Evolutionary conservation across 495 filamentous ascomycete species (phyloP), one percentile per base, ranked within the genome.

Genomic region (Cercophora scortea): DNA sequence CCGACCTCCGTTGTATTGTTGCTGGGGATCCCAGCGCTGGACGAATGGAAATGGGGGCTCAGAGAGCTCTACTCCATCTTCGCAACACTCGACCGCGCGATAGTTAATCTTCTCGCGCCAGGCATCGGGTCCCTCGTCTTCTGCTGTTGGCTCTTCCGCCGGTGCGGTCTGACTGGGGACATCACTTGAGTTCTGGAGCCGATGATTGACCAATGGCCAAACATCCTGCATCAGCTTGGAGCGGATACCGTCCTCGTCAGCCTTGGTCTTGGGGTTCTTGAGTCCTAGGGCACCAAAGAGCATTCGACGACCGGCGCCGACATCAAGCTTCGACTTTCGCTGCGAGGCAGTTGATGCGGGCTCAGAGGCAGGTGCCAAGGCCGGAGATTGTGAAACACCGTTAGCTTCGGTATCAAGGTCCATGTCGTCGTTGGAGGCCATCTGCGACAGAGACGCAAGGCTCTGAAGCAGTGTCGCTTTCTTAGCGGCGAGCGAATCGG

Each of bases 1-100:
- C 34, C 61, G 56, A 7, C 71, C 63, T 7, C 65, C 59, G n/a
- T 57, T 65, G 32, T 53, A 52, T 58, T 82, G 72, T 52, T 91
- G 86, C 49, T 88, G 84, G 4, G 78, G 72, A 67, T 96, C 88
- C 90, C 90, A 96, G 48, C 86, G 82, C 65, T 95, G 89, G 11
- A 84, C 71, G 57, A 97, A 98, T 0, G 93, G 93, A 62, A 95
- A 97, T 3, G 88, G 87, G 0, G 93, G 91, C 17, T 84, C 77
- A 50, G 80, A 89, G 34, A 96, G 73, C 51, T 81, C 70, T 45
- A 90, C 71, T n/a, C 81, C 82, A 18, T 90, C 82, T 46, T 83
- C 69, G 54, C 85, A 79, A 64, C 93, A 96, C 63, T 98, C 93
- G 10, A 90, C 85, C 43, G 90, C 92, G 45, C 73, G 74, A 48